Percentiles rank a stretch among this genome's conserved stretches.
Evolutionary conservation across 2,329 filamentous ascomycete species (phyloP).

Genomic region (Lachnellula occidentalis): DNA sequence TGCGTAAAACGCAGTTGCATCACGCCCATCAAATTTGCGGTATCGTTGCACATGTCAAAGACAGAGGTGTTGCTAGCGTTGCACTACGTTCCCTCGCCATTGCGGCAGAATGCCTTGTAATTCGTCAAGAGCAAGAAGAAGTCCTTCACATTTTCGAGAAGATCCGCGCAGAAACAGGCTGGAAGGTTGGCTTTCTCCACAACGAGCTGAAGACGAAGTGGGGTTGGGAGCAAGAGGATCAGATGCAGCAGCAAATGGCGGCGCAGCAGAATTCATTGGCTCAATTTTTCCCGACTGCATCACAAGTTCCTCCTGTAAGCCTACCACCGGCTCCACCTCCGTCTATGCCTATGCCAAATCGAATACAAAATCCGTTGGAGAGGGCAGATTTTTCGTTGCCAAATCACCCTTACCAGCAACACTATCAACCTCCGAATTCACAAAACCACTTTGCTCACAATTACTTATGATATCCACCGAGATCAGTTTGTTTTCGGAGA

Average conservation of each 20-base stretch:
- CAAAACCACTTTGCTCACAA: constrained; percentile 24
- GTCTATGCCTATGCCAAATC: constrained; percentile 29
- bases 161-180: constrained; percentile 72
- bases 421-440: constrained; percentile 68
- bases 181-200: constrained; percentile 68
- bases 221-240: constrained; percentile 55
- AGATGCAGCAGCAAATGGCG: constrained; percentile 21
- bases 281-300: constrained; percentile 24
- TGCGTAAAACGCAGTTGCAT: constrained; percentile 62
- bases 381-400: constrained; percentile 72
- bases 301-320: constrained; percentile 12
- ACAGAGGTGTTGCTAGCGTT: constrained; percentile 71
- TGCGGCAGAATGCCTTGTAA: constrained; percentile 66
- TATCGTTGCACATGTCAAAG: constrained; percentile 79
- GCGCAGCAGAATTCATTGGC: constrained; percentile 22
- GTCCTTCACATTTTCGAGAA: constrained; percentile 70
- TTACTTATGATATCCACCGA: constrained; percentile 16
- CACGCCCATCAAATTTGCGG: constrained; percentile 86
- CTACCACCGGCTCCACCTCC: constrained; percentile 19
- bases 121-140: constrained; percentile 71
- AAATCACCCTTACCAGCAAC: constrained; percentile 75
- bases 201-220: constrained; percentile 69
- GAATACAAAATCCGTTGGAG: constrained; percentile 65
- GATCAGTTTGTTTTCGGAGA: not conserved
- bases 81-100: constrained; percentile 75